Percentiles rank a stretch among this genome's conserved stretches.
phyloP scores from a whole-genome alignment of 176 grass and related monocot species.

The Secale cereale region DNA sequence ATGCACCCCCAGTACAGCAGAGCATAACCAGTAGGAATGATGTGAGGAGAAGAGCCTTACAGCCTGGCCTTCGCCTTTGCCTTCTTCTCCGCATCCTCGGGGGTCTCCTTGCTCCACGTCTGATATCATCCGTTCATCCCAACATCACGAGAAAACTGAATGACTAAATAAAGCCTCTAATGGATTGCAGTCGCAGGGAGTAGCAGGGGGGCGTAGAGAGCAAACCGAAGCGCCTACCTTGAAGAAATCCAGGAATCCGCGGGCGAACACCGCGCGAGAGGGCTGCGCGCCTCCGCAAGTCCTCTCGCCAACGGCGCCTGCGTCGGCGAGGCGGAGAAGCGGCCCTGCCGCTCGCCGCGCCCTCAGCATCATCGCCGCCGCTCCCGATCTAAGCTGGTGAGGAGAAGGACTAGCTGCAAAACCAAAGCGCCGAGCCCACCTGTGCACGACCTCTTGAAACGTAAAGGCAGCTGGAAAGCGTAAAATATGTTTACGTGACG shows the following conservation, averaged over 20 bases:
- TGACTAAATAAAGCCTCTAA: not conserved
- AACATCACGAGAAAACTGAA: not conserved
- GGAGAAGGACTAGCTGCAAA: not conserved
- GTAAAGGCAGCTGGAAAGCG: not conserved
- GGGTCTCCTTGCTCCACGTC: conserved; percentile 45
- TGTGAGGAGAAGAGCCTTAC: conserved; percentile 42
- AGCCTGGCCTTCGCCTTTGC: conserved; percentile 66
- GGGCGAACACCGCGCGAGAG: conserved; percentile 18
- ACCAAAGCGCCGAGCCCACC: not conserved
- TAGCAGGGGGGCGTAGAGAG: not conserved
- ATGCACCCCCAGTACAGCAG: not conserved
- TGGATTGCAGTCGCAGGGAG: not conserved
- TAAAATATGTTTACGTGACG: not conserved
- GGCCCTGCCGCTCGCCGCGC: conserved; percentile 10
- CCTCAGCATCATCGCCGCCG: conserved; percentile 30
- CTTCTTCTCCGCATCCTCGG: conserved; percentile 48
- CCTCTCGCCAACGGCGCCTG: not conserved
- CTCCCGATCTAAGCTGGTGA: conserved; percentile 22
- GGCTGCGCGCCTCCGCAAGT: not conserved
- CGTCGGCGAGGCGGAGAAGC: conserved; percentile 4
- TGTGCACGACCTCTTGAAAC: not conserved
- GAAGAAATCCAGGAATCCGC: conserved; percentile 40
- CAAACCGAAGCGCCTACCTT: conserved; percentile 30
- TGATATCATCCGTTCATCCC: not conserved
- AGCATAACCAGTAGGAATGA: not conserved